These are phyloP conservation scores for Solanum chiquidenum DNA, from an alignment of 257 asterid species.

Conservation along the genomic window DNA sequence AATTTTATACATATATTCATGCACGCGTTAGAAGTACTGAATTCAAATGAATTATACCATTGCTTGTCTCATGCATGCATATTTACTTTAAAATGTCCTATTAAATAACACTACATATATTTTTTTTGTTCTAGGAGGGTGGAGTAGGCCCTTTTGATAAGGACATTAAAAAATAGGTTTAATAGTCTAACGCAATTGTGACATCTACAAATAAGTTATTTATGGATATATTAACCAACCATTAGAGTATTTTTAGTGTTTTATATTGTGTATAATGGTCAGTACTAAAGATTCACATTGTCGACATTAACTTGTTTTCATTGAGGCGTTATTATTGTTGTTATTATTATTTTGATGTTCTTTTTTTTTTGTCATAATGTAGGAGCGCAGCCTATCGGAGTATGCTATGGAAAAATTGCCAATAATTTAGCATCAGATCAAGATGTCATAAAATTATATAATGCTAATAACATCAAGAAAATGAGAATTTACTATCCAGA, in stretches of 20 bases:
- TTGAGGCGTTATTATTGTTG: too few relatives aligned
- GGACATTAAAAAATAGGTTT: not conserved
- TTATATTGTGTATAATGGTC: not conserved
- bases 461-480: not conserved
- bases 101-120: not conserved
- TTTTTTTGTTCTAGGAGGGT: not conserved
- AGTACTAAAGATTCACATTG: not conserved
- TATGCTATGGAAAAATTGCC: constrained; percentile 19
- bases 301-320: too few relatives aligned
- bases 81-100: not conserved
- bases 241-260: not conserved
- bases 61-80: not conserved
- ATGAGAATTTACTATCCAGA: constrained; percentile 19
- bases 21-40: not conserved
- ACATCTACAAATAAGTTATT: not conserved
- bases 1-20: not conserved
- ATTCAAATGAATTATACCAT: not conserved
- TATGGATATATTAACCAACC: not conserved
- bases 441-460: constrained; percentile 18
- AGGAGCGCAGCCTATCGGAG: constrained; percentile 2
- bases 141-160: not conserved
- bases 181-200: not conserved
- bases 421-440: constrained; percentile 17
- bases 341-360: not conserved
- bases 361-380: not conserved